Percentiles rank a stretch among this genome's conserved stretches.
phyloP scores from a whole-genome alignment of 345 rosid species.

The Balakata baccata region DNA sequence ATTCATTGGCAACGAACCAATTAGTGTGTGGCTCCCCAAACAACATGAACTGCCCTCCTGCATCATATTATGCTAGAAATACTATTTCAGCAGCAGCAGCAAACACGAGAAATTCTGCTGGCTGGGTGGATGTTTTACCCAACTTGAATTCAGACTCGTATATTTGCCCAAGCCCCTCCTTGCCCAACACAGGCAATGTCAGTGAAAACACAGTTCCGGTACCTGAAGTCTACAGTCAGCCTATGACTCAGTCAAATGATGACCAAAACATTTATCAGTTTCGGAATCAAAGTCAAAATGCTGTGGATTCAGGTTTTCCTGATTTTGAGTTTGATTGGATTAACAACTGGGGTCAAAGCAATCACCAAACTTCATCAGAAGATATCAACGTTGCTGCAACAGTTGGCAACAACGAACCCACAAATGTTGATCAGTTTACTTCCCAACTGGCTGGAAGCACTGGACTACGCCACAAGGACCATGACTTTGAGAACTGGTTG shows the following conservation, averaged over 20 bases:
- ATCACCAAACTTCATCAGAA: constrained; percentile 24
- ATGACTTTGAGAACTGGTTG: constrained; percentile 29
- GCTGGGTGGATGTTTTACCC: constrained; percentile 16
- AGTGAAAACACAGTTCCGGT: constrained; percentile 15
- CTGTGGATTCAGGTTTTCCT: constrained; percentile 2
- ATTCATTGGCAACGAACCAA: constrained; percentile 12
- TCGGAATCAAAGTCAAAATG: constrained; percentile 24
- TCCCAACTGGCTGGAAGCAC: constrained; percentile 18
- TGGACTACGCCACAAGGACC: constrained; percentile 8
- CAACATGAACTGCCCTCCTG: constrained; percentile 14
- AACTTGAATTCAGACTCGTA: constrained; percentile 19
- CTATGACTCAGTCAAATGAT: constrained; percentile 17
- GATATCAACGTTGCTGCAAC: constrained; percentile 16
- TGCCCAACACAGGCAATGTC: constrained; percentile 11
- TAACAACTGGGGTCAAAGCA: constrained; percentile 13
- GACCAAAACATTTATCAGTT: constrained; percentile 12
- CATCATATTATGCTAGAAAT: constrained; percentile 12
- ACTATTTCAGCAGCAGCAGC: constrained; percentile 17
- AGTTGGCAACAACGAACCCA: constrained; percentile 17
- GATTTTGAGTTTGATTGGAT: constrained; percentile 23
- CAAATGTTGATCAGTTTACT: constrained; percentile 17
- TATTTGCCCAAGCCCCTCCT: constrained; percentile 18
- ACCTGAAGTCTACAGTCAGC: constrained; percentile 19
- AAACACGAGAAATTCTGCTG: constrained; percentile 16
- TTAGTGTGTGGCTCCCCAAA: constrained; percentile 23